Evolutionary conservation across 192 early-diverging fungal species (phyloP).

Genomic region (Jimgerdemannia flammicorona): DNA sequence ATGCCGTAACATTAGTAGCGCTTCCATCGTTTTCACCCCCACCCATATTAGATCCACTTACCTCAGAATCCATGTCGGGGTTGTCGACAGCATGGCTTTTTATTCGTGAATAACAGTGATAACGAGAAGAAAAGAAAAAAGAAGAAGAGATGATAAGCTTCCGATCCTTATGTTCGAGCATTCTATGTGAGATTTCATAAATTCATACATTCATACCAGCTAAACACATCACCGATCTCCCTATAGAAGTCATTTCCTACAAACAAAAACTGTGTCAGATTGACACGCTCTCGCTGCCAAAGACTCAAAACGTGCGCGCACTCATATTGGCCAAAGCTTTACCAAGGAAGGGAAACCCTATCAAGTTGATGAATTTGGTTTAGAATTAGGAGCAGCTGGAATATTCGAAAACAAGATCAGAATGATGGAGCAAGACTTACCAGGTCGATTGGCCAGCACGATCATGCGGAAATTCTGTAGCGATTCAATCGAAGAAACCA

Average conservation of each 20-base stretch:
- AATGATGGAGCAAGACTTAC: conserved; percentile 15
- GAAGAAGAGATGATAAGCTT: background rate
- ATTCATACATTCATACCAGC: conserved; percentile 22
- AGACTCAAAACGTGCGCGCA: background rate
- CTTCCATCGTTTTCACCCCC: too few relatives aligned
- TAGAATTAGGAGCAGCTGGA: too few relatives aligned
- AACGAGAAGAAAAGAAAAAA: conserved; percentile 6
- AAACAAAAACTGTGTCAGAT: conserved; percentile 46
- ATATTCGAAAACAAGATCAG: background rate
- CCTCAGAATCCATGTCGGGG: conserved; percentile 69
- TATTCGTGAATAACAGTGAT: background rate
- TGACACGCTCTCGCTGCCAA: background rate
- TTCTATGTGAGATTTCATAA: background rate
- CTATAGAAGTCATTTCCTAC: conserved; percentile 82
- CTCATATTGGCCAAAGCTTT: background rate
- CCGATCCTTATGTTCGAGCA: background rate
- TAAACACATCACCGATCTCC: conserved; percentile 76
- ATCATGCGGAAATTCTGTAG: conserved; percentile 70
- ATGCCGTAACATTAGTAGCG: too few relatives aligned
- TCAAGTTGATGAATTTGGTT: background rate
- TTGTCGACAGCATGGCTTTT: conserved; percentile 66
- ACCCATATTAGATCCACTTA: background rate
- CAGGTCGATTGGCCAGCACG: conserved; percentile 80
- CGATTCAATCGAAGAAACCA: too few relatives aligned
- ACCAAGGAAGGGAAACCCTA: conserved; percentile 34